These are phyloP conservation scores for Rubus idaeus DNA, from an alignment of 306 rosid species.

Conservation along the genomic window DNA sequence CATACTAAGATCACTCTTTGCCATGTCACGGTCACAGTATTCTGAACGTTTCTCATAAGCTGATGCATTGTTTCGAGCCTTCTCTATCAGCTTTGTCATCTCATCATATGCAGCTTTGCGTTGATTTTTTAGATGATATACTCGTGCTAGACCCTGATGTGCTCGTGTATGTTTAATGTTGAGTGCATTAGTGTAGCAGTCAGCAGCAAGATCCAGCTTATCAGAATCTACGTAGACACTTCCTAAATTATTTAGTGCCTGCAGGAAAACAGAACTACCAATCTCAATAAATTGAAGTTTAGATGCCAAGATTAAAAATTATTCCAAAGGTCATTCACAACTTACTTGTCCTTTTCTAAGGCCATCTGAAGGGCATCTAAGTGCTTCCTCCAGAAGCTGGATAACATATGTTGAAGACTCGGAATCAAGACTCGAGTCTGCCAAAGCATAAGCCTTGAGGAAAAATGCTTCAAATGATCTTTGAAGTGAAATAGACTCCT, in stretches of 20 bases:
- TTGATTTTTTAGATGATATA: conserved; percentile 69
- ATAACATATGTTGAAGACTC: conserved; percentile 67
- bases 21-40: conserved; percentile 95
- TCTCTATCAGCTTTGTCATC: conserved; percentile 91
- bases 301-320: conserved; percentile 20
- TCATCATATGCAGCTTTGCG: conserved; percentile 92
- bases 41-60: conserved; percentile 95
- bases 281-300: conserved; percentile 21
- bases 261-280: conserved; percentile 30
- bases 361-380: conserved; percentile 92
- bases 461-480: conserved; percentile 95
- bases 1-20: conserved; percentile 75
- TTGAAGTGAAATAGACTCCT: conserved; percentile 75
- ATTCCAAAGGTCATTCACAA: conserved; percentile 3
- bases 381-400: conserved; percentile 80
- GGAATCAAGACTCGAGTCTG: conserved; percentile 71
- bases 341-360: conserved; percentile 93
- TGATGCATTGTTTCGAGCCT: conserved; percentile 78
- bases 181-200: conserved; percentile 85
- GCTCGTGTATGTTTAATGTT: conserved; percentile 91
- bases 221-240: conserved; percentile 84
- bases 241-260: conserved; percentile 90
- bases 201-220: conserved; percentile 86
- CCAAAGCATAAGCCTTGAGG: conserved; percentile 83
- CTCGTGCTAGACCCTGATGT: conserved; percentile 95